Evolutionary conservation across 768 basidiomycete species (phyloP).

Genomic region (Clavaria fumosa): DNA sequence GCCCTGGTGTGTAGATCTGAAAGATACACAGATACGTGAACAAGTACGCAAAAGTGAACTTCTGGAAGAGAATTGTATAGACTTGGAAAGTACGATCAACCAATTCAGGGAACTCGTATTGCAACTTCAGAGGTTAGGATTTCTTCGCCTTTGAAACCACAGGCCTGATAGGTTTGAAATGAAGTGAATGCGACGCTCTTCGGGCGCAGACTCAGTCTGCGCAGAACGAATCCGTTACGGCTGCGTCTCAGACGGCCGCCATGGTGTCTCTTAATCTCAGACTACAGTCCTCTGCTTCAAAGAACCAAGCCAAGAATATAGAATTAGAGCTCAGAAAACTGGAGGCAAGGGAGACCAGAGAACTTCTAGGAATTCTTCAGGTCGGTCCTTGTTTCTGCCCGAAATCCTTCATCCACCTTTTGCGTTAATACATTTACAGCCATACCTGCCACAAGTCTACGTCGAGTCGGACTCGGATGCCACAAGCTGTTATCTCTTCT

Average conservation of each 20-base stretch:
- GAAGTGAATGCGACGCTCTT: constrained; percentile 75
- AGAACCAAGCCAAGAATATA: constrained; percentile 79
- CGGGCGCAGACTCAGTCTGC: constrained; percentile 77
- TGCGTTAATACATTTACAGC: constrained; percentile 28
- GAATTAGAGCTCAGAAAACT: constrained; percentile 80
- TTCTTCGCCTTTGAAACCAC: constrained; percentile 2
- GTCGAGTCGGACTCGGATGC: constrained; percentile 82
- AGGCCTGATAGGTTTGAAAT: constrained; percentile 3
- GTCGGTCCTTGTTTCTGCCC: constrained; percentile 21
- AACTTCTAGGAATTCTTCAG: constrained; percentile 72
- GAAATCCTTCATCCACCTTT: background rate
- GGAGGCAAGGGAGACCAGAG: constrained; percentile 70
- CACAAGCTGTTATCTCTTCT: constrained; percentile 81
- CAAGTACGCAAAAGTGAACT: constrained; percentile 44
- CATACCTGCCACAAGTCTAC: constrained; percentile 85
- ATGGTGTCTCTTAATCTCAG: constrained; percentile 93
- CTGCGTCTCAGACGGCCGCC: constrained; percentile 78
- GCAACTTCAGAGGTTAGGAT: constrained; percentile 56
- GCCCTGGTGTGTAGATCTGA: constrained; percentile 27
- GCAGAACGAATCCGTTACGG: constrained; percentile 67
- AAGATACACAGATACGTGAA: constrained; percentile 57
- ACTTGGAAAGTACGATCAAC: constrained; percentile 73
- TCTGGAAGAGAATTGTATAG: constrained; percentile 67
- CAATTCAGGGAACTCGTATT: constrained; percentile 91
- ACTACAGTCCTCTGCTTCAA: constrained; percentile 79